phyloP scores from a whole-genome alignment of 495 filamentous ascomycete genomes.

The Entonaema liquescens region DNA sequence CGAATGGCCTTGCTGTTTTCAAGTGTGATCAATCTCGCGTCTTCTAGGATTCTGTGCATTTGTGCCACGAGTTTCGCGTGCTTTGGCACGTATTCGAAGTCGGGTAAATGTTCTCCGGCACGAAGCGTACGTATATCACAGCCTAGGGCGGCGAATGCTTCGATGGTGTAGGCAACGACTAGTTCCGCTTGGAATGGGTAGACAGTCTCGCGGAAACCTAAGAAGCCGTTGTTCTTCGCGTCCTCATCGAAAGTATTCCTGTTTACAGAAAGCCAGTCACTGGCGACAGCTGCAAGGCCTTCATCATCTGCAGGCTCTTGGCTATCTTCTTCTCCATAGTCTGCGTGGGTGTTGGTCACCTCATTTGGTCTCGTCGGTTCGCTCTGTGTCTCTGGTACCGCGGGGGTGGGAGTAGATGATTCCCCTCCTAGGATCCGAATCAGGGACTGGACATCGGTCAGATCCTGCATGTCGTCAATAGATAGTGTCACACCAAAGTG shows the following conservation, averaged over 20 bases:
- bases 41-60: slow-evolving; percentile 46
- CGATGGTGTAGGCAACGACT: slow-evolving; percentile 51
- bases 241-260: slow-evolving; percentile 16
- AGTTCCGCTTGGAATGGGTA: slow-evolving; percentile 50
- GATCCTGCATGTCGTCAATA: slow-evolving; percentile 25
- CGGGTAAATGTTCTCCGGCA: slow-evolving; percentile 39
- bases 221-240: slow-evolving; percentile 1
- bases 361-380: background rate
- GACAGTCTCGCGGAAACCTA: slow-evolving; percentile 44
- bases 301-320: slow-evolving; percentile 1
- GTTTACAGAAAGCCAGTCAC: slow-evolving; percentile 17
- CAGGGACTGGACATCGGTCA: slow-evolving; percentile 24
- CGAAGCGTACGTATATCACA: slow-evolving; percentile 38
- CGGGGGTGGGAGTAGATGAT: background rate
- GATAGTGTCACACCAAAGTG: slow-evolving; percentile 17
- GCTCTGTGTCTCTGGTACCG: background rate
- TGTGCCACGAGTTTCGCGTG: slow-evolving; percentile 45
- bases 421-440: slow-evolving; percentile 13
- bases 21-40: slow-evolving; percentile 14
- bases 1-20: background rate
- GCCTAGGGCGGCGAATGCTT: slow-evolving; percentile 52
- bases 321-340: slow-evolving; percentile 1
- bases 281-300: slow-evolving; percentile 12
- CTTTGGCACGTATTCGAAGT: slow-evolving; percentile 29
- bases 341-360: background rate